These are phyloP conservation scores for Oryza longistaminata DNA, from an alignment of 176 grass and related monocot genomes.

Conservation along the genomic window DNA sequence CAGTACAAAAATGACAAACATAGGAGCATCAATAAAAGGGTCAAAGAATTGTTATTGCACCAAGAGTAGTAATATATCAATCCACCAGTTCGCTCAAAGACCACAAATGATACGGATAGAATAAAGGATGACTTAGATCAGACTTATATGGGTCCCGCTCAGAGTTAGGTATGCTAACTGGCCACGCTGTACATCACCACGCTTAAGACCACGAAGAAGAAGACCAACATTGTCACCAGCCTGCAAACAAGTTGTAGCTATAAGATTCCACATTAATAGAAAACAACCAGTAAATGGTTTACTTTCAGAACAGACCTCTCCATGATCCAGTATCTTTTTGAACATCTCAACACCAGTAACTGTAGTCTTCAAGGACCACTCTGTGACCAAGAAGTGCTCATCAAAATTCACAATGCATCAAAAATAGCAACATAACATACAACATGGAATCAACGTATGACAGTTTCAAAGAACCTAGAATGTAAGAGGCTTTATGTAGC, in stretches of 20 bases:
- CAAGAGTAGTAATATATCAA: not conserved
- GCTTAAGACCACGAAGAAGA: slow-evolving; percentile 90
- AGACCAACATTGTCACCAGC: slow-evolving; percentile 98
- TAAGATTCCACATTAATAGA: not conserved
- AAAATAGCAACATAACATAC: slow-evolving; percentile 5
- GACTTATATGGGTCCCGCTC: not conserved
- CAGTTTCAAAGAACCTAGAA: not conserved
- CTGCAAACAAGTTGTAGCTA: slow-evolving; percentile 36
- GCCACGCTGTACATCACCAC: slow-evolving; percentile 87
- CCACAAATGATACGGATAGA: not conserved
- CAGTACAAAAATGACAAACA: not conserved
- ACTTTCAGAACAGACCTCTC: slow-evolving; percentile 56
- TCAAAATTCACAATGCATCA: not conserved
- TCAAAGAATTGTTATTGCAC: not conserved
- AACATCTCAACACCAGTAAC: slow-evolving; percentile 99
- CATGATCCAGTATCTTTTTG: slow-evolving; percentile 97
- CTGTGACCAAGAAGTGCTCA: slow-evolving; percentile 46
- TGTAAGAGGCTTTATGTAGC: not conserved
- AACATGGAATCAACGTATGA: not conserved
- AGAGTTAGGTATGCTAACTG: slow-evolving; percentile 50
- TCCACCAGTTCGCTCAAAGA: not conserved
- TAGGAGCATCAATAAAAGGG: not conserved
- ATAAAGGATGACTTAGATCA: not conserved
- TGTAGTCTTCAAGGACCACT: slow-evolving; percentile 79
- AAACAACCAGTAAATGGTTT: not conserved